These are phyloP conservation scores for Rehmannia glutinosa DNA, from an alignment of 257 asterid species.

Conservation along the genomic window DNA sequence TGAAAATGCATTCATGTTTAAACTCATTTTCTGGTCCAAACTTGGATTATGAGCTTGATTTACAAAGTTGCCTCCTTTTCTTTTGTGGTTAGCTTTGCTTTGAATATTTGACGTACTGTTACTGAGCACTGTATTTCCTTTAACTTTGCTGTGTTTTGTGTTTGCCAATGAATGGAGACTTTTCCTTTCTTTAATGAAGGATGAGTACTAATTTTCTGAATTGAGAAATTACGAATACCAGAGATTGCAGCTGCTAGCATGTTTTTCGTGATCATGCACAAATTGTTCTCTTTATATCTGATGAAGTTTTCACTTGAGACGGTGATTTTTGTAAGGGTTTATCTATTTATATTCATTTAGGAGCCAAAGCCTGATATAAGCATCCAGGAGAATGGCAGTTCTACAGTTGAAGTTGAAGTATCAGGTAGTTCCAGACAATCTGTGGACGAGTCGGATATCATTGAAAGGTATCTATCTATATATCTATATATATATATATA, in stretches of 20 bases:
- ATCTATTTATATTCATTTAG: conserved; percentile 27
- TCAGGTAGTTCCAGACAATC: conserved; percentile 38
- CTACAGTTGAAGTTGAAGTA: conserved; percentile 47
- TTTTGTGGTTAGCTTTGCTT: neutral
- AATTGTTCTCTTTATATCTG: neutral
- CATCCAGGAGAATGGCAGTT: conserved; percentile 48
- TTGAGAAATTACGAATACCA: neutral
- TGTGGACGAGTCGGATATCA: conserved; percentile 35
- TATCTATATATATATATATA: neutral
- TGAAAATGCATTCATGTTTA: neutral
- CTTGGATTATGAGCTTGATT: conserved; percentile 16
- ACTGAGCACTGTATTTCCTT: neutral
- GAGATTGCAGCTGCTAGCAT: neutral
- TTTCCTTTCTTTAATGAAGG: too few relatives aligned
- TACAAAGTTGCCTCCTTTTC: conserved; percentile 10
- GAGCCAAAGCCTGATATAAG: conserved; percentile 39
- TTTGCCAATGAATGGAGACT: neutral
- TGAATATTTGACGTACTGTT: neutral
- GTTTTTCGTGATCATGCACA: neutral
- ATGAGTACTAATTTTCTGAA: neutral
- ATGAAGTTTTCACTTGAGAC: neutral
- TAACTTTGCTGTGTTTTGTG: neutral
- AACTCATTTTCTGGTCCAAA: conserved; percentile 10
- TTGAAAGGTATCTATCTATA: conserved; percentile 49
- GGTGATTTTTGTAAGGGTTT: neutral